Percentiles rank a stretch among this genome's conserved stretches.
Evolutionary conservation across 2,329 filamentous ascomycete species (phyloP).

Genomic region (Colletotrichum sp.): DNA sequence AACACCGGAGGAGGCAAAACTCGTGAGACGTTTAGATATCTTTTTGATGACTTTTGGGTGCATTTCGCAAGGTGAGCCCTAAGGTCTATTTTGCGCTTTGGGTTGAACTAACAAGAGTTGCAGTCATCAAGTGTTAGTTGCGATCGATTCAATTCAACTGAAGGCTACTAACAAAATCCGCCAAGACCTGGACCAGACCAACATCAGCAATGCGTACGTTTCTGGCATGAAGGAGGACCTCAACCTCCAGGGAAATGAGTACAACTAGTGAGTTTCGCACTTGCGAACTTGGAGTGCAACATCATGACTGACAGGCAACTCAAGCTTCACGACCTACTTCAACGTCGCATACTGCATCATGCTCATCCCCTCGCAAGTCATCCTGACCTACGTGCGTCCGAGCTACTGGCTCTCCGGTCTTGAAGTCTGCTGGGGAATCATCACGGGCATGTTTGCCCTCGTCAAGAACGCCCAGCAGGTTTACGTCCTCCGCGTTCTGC

Average conservation of each 20-base stretch:
- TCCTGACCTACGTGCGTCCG: constrained; percentile 30
- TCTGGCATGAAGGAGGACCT: constrained; percentile 53
- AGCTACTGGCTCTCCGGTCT: constrained; percentile 32
- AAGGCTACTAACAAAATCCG: constrained; percentile 14
- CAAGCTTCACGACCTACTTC: constrained; percentile 25
- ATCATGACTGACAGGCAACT: background rate
- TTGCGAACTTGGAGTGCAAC: background rate
- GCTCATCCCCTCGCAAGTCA: constrained; percentile 33
- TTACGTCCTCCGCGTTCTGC: constrained; percentile 47
- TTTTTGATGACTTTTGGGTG: constrained; percentile 25
- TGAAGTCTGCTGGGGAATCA: constrained; percentile 28
- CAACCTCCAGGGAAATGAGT: constrained; percentile 48
- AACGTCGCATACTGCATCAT: constrained; percentile 27
- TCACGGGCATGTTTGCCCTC: constrained; percentile 17
- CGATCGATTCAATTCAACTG: background rate
- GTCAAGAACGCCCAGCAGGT: constrained; percentile 34
- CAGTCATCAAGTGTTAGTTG: constrained; percentile 24
- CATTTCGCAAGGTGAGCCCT: constrained; percentile 20
- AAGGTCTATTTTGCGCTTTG: background rate
- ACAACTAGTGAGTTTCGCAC: constrained; percentile 19
- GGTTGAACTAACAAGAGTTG: background rate
- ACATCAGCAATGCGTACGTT: constrained; percentile 50
- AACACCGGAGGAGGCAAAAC: constrained; percentile 10
- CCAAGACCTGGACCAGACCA: constrained; percentile 38
- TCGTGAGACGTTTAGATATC: constrained; percentile 17